Evolutionary conservation across 257 asterid species (phyloP).

Genomic region (Solanum ahanhuiri): DNA sequence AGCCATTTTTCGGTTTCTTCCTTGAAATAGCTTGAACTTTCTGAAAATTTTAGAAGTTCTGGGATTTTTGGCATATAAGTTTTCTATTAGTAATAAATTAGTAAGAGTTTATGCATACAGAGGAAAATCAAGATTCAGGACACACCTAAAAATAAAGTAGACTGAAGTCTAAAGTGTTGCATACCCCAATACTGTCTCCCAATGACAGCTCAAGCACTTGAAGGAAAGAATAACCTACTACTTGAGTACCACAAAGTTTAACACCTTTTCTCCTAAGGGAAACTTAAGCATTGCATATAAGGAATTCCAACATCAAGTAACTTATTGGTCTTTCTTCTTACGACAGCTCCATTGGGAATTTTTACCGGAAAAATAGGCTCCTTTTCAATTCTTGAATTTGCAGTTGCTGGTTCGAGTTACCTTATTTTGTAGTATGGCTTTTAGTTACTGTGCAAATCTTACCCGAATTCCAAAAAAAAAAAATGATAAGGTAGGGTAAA

Average conservation of each 20-base stretch:
- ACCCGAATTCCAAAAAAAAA: neutral
- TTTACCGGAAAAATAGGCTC: neutral
- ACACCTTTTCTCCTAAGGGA: neutral
- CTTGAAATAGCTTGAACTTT: neutral
- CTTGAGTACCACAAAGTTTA: neutral
- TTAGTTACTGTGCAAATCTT: neutral
- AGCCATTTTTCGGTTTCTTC: conserved; percentile 26
- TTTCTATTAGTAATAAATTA: neutral
- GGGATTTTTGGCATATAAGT: neutral
- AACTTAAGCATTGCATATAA: neutral
- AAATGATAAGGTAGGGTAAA: neutral
- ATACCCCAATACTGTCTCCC: neutral
- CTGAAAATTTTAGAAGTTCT: neutral
- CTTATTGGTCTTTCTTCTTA: neutral
- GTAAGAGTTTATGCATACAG: neutral
- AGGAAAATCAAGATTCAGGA: neutral
- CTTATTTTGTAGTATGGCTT: neutral
- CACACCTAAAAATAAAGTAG: neutral
- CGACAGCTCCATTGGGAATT: neutral
- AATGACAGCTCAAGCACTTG: neutral
- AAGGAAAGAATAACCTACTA: neutral
- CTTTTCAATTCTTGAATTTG: neutral
- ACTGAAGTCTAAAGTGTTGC: neutral
- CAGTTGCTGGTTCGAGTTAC: neutral
- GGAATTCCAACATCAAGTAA: neutral